Conservation (phyloP, 129 eudicot genomes). For the Centaurea solstitialis region DNA sequence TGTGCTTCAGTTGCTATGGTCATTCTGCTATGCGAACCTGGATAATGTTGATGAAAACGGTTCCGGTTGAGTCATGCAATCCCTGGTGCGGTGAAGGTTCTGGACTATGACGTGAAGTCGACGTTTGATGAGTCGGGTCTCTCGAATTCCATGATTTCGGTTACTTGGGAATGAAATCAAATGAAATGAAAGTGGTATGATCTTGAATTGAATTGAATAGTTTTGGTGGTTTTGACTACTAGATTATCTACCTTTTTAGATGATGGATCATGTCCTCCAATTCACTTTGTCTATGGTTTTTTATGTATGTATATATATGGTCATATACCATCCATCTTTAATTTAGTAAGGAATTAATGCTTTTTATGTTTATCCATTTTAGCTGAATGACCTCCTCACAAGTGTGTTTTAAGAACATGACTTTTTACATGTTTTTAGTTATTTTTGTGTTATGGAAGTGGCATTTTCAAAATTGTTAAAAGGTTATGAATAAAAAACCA, state of each 20-base stretch:
- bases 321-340: slow-evolving; percentile 15
- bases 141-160: slow-evolving; percentile 73
- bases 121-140: slow-evolving; percentile 73
- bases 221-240: slow-evolving; percentile 27
- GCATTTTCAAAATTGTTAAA: too few relatives aligned
- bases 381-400: neutral
- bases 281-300: slow-evolving; percentile 18
- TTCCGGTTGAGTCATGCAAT: slow-evolving; percentile 70
- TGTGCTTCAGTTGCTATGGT: slow-evolving; percentile 69
- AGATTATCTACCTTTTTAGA: slow-evolving; percentile 19
- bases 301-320: slow-evolving; percentile 19
- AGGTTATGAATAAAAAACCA: too few relatives aligned
- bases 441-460: neutral
- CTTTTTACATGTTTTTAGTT: neutral
- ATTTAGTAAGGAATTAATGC: neutral
- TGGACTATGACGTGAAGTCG: slow-evolving; percentile 49
- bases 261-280: slow-evolving; percentile 26
- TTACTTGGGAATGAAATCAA: slow-evolving; percentile 59
- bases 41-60: slow-evolving; percentile 46
- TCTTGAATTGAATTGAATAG: slow-evolving; percentile 26
- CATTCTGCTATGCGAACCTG: slow-evolving; percentile 67
- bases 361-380: neutral
- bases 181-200: slow-evolving; percentile 8
- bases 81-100: slow-evolving; percentile 59
- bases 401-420: neutral